Base-by-base conservation (phyloP, 139 green algal species). In the Coelastrella sp. region DNA sequence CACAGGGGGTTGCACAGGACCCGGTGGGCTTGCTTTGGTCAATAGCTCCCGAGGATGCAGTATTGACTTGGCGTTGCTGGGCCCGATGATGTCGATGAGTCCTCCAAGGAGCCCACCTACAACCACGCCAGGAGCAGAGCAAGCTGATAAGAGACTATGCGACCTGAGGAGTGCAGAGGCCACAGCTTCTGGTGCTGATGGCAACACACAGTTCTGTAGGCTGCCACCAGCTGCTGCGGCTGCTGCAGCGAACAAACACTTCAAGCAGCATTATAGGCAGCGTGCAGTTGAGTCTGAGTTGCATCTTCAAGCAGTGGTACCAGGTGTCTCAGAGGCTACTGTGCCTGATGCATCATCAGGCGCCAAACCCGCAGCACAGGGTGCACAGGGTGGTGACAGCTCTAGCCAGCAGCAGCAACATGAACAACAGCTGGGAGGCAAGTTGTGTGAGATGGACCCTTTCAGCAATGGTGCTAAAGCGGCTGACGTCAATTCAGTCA, bases 21-120 rank as follows among this genome's bases (percentile, higher is more conserved):
- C n/a, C n/a, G n/a, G n/a, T n/a, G n/a, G n/a, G n/a, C n/a, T n/a
- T n/a, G n/a, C n/a, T n/a, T n/a, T n/a, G n/a, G n/a, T n/a, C n/a
- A n/a, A n/a, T n/a, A n/a, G n/a, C n/a, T n/a, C n/a, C n/a, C n/a
- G n/a, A n/a, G n/a, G n/a, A 30, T 21, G 32, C 38, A 79, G 71
- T 41, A 40, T 38, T 25, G 71, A 79, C 13, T 17, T 79, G n/a
- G n/a, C n/a, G 4, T 79, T 79, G 17, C 71, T 63, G 71, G 71
- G 41, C 43, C 60, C 71, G 2, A 23, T 35, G 40, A 25, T 79
- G n/a, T 79, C 41, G 25, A 41, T 79, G 41, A 79, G 41, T 41
- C 71, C 71, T 4, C 71, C 71, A 17, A 34, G 2, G 7, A 79
- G 43, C 71, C 43, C 71, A 25, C 7, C 68, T 38, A 15, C 37